These are phyloP conservation scores for Candida boidinii DNA, from an alignment of 805 yeast genomes.

Conservation along the genomic window DNA sequence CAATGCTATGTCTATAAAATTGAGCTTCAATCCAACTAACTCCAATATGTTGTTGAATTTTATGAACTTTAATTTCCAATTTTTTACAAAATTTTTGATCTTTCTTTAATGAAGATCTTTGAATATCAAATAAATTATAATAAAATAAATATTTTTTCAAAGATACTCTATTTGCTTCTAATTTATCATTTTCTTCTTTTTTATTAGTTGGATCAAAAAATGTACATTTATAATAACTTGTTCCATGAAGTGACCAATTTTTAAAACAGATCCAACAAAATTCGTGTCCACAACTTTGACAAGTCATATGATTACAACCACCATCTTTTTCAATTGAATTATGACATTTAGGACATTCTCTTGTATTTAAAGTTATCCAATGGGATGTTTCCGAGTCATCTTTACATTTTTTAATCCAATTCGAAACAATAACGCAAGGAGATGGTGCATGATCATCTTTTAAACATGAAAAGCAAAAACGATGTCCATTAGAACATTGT, in stretches of 20 bases:
- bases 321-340: slow-evolving; percentile 85
- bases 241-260: slow-evolving; percentile 65
- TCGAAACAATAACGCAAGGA: slow-evolving; percentile 60
- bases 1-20: slow-evolving; percentile 67
- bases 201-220: slow-evolving; percentile 16
- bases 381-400: slow-evolving; percentile 84
- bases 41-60: slow-evolving; percentile 54
- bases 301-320: slow-evolving; percentile 95
- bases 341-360: slow-evolving; percentile 77
- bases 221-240: slow-evolving; percentile 53
- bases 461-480: slow-evolving; percentile 73
- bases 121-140: slow-evolving; percentile 65
- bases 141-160: slow-evolving; percentile 65
- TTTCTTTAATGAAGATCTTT: slow-evolving; percentile 65
- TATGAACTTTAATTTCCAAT: slow-evolving; percentile 55
- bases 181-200: slow-evolving; percentile 28
- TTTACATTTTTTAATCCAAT: slow-evolving; percentile 72
- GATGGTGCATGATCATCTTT: slow-evolving; percentile 75
- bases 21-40: slow-evolving; percentile 85
- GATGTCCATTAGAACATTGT: slow-evolving; percentile 54
- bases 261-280: slow-evolving; percentile 93
- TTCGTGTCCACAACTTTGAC: slow-evolving; percentile 66
- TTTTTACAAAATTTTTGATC: slow-evolving; percentile 57
- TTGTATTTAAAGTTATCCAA: slow-evolving; percentile 83
- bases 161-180: slow-evolving; percentile 36